These are phyloP conservation scores for Pascua sp. DNA, from an alignment of 1,284 basidiomycete genomes.

Conservation along the genomic window DNA sequence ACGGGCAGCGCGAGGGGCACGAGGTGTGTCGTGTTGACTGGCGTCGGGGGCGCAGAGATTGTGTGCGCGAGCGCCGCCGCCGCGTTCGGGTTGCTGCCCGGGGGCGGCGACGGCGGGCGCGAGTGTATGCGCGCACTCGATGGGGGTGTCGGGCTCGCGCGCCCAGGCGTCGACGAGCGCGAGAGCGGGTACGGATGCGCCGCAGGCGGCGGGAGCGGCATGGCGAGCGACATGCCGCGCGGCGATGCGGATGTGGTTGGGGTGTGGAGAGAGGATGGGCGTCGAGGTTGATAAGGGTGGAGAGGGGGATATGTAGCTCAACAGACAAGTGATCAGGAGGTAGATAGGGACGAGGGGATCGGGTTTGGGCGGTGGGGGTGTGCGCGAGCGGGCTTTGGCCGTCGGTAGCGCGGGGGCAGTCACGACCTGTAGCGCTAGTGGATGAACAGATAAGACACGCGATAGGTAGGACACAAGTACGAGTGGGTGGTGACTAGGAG, in stretches of 20 bases:
- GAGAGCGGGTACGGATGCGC: slow-evolving; percentile 14
- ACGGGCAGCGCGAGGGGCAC: slow-evolving; percentile 32
- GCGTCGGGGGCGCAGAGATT: slow-evolving; percentile 44
- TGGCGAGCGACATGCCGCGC: slow-evolving; percentile 17
- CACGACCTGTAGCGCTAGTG: too few species aligned
- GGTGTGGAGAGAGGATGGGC: neutral
- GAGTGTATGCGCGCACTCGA: slow-evolving; percentile 18
- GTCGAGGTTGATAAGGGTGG: neutral
- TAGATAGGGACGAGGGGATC: too few species aligned
- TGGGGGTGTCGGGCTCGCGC: slow-evolving; percentile 14
- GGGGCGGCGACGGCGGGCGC: slow-evolving; percentile 18
- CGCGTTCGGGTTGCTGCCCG: neutral
- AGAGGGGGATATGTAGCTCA: neutral
- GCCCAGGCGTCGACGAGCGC: slow-evolving; percentile 17
- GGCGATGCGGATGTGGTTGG: neutral
- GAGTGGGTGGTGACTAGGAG: too few species aligned
- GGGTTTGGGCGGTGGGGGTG: too few species aligned
- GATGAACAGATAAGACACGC: too few species aligned
- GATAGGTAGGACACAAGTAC: too few species aligned
- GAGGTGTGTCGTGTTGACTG: slow-evolving; percentile 42
- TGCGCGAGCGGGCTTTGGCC: too few species aligned
- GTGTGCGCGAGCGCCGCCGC: slow-evolving; percentile 21
- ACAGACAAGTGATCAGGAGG: too few species aligned
- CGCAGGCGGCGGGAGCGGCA: slow-evolving; percentile 18
- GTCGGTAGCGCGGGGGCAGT: too few species aligned